These are phyloP conservation scores for Stachybotrys elegans DNA, from an alignment of 2,329 filamentous ascomycete species.

Conservation along the genomic window DNA sequence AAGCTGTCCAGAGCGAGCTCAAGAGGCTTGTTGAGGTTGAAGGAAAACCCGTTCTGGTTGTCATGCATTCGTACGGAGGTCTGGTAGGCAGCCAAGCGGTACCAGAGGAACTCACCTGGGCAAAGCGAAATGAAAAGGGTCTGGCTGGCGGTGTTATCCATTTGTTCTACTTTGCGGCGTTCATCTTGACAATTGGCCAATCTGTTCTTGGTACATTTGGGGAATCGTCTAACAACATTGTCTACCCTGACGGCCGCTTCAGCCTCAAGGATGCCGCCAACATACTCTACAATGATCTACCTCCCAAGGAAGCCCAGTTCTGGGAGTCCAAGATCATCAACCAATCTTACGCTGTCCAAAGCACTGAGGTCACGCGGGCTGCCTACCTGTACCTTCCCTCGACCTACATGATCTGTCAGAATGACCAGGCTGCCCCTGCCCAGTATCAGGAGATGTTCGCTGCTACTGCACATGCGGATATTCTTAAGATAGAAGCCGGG, in stretches of 20 bases:
- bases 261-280: constrained; percentile 3
- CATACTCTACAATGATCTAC: constrained; percentile 4
- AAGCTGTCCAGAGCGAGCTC: background rate
- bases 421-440: constrained; percentile 1
- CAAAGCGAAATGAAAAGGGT: background rate
- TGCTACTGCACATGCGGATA: background rate
- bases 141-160: background rate
- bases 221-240: constrained; percentile 1
- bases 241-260: constrained; percentile 1
- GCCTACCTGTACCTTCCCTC: constrained; percentile 1
- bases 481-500: background rate
- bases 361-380: background rate
- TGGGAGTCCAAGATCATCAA: constrained; percentile 4
- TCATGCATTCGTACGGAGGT: constrained; percentile 1
- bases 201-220: constrained; percentile 3
- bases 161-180: constrained; percentile 2
- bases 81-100: background rate
- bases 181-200: constrained; percentile 3
- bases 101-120: background rate
- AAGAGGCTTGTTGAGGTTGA: background rate
- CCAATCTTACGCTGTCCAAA: constrained; percentile 1
- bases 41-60: background rate
- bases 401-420: constrained; percentile 2
- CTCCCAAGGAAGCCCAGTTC: background rate
- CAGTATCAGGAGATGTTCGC: constrained; percentile 4